Base-by-base conservation (phyloP, 1,284 basidiomycete species). In the Trichosporon sp. region DNA sequence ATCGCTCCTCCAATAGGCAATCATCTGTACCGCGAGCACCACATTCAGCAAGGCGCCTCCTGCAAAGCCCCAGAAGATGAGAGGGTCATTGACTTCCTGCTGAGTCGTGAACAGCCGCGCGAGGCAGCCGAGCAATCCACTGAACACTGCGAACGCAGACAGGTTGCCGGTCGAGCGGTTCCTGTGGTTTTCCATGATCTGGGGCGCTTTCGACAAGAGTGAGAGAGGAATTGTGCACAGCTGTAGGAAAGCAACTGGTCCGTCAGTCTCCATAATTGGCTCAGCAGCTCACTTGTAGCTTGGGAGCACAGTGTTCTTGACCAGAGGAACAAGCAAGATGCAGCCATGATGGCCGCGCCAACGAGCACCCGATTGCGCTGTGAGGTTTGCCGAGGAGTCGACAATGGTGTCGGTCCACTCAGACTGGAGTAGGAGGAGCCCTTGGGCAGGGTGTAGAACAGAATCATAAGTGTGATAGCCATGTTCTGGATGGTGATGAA, bases 21-120 rank as follows among this genome's bases (percentile, higher is more conserved):
- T 89, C 87, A 97, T 87, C 83, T 97, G 95, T 6, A 84, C 79
- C 0, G 90, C 93, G 21, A 97, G 83, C 13, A 95, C 86, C 71
- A 89, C 74, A 80, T 98, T 98, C 18, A 97, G 85, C 11, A 88
- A 70, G 0, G 95, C 87, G 0, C 92, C 92, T 18, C 93, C 86
- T 0, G 87, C 88, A 78, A 94, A 97, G 47, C 92, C 91, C 63
- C 91, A 89, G 38, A 89, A 85, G 69, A 97, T 87, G 72, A 95
- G 85, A 3, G 80, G 74, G 81, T 97, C 95, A 67, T 89, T 88
- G 69, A 95, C 89, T 81, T 97, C 95, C 51, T 90, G 90, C 7
- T 89, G 86, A 6, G 92, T 95, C 1, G 95, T 98, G 85, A 94
- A 97, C 18, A 97, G 83, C 53, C 95, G 87, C 0, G 93, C 95